Percentiles rank a stretch among this genome's conserved stretches.
phyloP scores from a whole-genome alignment of 2,329 filamentous ascomycete genomes.

The Madurella fahalii region DNA sequence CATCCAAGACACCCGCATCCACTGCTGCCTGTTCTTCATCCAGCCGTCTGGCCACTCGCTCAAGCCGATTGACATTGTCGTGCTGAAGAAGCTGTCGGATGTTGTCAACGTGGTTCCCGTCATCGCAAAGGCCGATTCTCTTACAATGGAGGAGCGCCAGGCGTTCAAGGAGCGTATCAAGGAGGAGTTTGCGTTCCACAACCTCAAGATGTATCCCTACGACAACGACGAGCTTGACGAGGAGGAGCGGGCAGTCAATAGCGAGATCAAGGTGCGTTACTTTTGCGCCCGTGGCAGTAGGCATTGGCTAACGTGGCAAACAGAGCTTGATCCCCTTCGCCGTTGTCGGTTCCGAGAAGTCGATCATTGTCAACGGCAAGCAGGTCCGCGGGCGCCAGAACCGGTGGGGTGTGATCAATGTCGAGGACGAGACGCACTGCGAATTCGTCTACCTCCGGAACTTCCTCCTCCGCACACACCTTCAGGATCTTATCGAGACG shows the following conservation, averaged over 20 bases:
- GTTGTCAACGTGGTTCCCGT: slow-evolving; percentile 99
- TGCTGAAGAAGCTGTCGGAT: slow-evolving; percentile 98
- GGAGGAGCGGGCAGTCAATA: slow-evolving; percentile 90
- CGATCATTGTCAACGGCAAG: slow-evolving; percentile 94
- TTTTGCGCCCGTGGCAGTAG: not conserved
- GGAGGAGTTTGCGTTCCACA: slow-evolving; percentile 99
- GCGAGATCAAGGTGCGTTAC: slow-evolving; percentile 84
- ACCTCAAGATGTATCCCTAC: slow-evolving; percentile 99
- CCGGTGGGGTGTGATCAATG: slow-evolving; percentile 99
- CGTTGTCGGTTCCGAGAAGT: slow-evolving; percentile 96
- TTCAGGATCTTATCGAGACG: slow-evolving; percentile 98
- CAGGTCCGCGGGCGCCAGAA: slow-evolving; percentile 97
- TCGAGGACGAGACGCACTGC: slow-evolving; percentile 99
- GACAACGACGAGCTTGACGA: slow-evolving; percentile 98
- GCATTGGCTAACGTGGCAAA: slow-evolving; percentile 4
- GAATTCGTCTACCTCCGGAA: slow-evolving; percentile 98
- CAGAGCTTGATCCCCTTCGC: slow-evolving; percentile 94
- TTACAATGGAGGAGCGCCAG: slow-evolving; percentile 91
- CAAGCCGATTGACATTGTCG: slow-evolving; percentile 99
- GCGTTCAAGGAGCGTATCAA: slow-evolving; percentile 99
- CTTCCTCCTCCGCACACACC: slow-evolving; percentile 96
- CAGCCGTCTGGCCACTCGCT: slow-evolving; percentile 96
- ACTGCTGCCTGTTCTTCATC: slow-evolving; percentile 99
- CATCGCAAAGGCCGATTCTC: slow-evolving; percentile 95
- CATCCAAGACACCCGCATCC: slow-evolving; percentile 97